Evolutionary conservation across 176 grass and related monocot genomes (phyloP).

Genomic region (Cenchrus purpureus): DNA sequence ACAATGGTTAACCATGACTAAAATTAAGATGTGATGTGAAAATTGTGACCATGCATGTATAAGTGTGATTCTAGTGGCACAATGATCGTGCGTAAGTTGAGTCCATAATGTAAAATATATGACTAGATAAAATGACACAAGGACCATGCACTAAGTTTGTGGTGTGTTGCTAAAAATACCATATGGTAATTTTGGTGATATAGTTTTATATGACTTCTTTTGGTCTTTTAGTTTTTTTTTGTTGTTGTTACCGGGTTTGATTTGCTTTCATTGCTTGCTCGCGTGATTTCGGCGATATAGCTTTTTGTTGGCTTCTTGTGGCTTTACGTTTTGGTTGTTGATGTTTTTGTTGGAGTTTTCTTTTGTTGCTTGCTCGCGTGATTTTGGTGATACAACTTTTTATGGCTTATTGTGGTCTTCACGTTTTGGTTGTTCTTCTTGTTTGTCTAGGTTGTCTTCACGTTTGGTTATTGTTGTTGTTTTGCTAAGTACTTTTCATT

Average conservation of each 20-base stretch:
- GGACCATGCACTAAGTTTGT: background rate
- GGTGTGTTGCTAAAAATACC: background rate
- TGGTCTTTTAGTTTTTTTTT: too few species aligned
- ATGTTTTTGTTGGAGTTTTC: too few species aligned
- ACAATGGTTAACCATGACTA: background rate
- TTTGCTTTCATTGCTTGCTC: too few species aligned
- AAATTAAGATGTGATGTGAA: background rate
- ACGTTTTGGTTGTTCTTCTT: too few species aligned
- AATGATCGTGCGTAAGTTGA: background rate
- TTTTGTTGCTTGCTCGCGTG: too few species aligned
- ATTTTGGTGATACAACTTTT: background rate
- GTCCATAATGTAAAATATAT: background rate
- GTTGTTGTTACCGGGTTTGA: too few species aligned
- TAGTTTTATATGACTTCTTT: background rate
- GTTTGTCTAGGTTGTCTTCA: too few species aligned
- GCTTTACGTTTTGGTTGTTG: too few species aligned
- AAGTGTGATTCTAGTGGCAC: background rate
- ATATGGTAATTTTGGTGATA: background rate
- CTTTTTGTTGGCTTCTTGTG: background rate
- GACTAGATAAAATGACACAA: background rate
- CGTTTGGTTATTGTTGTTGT: too few species aligned
- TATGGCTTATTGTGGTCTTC: too few species aligned
- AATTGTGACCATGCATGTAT: background rate
- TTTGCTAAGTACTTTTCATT: too few species aligned
- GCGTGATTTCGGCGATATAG: background rate